A percentile compares a stretch with the other conserved stretches of the same genome.
Conservation (phyloP, 192 early-diverging fungal genomes). For the Dimargaris cristalligena region DNA sequence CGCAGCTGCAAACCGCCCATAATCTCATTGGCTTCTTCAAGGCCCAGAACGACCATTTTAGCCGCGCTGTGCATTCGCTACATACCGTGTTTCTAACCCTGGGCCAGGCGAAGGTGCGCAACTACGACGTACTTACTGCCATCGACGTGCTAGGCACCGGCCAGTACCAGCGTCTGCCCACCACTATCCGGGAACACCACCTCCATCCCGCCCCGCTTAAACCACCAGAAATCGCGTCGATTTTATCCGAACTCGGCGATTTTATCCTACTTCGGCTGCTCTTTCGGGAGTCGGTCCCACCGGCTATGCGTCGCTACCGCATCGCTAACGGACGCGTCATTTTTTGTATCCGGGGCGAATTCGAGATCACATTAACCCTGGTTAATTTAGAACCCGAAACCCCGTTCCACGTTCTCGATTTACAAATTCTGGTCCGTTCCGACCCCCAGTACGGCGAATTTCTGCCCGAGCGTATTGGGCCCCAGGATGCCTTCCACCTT, state of each 20-base stretch:
- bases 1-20: constrained; percentile 54
- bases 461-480: background rate
- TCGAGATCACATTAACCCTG: constrained; percentile 50
- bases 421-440: constrained; percentile 48
- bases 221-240: constrained; percentile 37
- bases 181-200: constrained; percentile 45
- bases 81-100: constrained; percentile 31
- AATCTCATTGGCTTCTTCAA: constrained; percentile 43
- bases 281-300: constrained; percentile 50
- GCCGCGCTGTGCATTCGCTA: constrained; percentile 38
- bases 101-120: constrained; percentile 47
- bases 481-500: background rate
- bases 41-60: constrained; percentile 39
- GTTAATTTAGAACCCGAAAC: constrained; percentile 32
- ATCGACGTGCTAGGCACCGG: constrained; percentile 76
- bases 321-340: constrained; percentile 53
- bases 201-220: constrained; percentile 39
- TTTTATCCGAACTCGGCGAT: constrained; percentile 44
- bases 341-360: constrained; percentile 41
- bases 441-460: background rate
- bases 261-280: constrained; percentile 56
- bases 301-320: constrained; percentile 38
- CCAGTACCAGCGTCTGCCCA: constrained; percentile 61
- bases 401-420: constrained; percentile 54
- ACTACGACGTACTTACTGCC: constrained; percentile 67